phyloP scores from a whole-genome alignment of 169 alveolate genomes.

The Plasmodium gonderi region DNA sequence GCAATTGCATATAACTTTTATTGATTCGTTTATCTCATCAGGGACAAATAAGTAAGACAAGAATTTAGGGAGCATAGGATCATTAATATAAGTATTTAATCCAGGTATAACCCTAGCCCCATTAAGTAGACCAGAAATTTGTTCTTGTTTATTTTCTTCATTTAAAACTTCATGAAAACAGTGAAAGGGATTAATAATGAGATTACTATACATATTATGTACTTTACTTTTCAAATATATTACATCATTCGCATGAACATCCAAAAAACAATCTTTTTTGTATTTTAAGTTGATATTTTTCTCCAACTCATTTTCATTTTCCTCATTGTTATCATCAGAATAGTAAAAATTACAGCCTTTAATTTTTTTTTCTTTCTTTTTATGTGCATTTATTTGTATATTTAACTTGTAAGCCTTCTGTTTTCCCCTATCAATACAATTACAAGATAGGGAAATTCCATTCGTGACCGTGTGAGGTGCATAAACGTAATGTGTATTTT shows the following conservation, averaged over 20 bases:
- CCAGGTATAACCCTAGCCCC: slow-evolving; percentile 25
- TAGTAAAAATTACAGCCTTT: slow-evolving; percentile 34
- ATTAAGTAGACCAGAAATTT: slow-evolving; percentile 11
- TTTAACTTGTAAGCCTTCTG: slow-evolving; percentile 6
- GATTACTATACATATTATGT: not conserved
- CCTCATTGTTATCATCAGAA: not conserved
- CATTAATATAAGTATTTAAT: not conserved
- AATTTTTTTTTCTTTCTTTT: not conserved
- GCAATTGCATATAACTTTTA: slow-evolving; percentile 8
- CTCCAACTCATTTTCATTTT: not conserved
- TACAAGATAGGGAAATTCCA: not conserved
- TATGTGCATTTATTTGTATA: not conserved
- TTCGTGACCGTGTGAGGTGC: not conserved
- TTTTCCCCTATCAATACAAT: slow-evolving; percentile 17
- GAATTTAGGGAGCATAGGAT: not conserved
- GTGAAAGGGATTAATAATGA: not conserved
- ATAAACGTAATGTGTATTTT: not conserved
- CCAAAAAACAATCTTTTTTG: not conserved
- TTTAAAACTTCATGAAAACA: slow-evolving; percentile 17
- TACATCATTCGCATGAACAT: slow-evolving; percentile 8
- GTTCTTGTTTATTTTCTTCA: not conserved
- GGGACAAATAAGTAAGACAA: slow-evolving; percentile 3
- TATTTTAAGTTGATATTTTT: not conserved
- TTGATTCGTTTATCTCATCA: not conserved
- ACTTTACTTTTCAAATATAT: not conserved